phyloP scores from a whole-genome alignment of 2,329 filamentous ascomycete genomes.

The Blastomyces gilchristii region DNA sequence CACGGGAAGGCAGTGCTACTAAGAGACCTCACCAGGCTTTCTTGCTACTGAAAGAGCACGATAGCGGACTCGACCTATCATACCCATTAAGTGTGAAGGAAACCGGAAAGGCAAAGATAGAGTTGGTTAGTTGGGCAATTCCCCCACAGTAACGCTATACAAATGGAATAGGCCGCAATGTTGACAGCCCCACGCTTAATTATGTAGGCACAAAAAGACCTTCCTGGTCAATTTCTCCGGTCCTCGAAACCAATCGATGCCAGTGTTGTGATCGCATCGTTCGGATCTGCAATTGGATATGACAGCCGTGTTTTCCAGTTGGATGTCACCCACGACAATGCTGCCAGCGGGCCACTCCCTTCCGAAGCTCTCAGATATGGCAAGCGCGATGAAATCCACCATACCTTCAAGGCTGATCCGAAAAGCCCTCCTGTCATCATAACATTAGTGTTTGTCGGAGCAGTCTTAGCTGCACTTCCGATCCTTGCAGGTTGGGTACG shows the following conservation, averaged over 20 bases:
- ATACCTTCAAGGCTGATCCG: conserved; percentile 75
- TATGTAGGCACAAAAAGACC: conserved; percentile 69
- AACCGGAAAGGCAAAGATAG: conserved; percentile 72
- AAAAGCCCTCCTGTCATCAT: conserved; percentile 71
- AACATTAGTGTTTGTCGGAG: conserved; percentile 64
- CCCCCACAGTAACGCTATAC: conserved; percentile 1
- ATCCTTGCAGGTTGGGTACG: conserved; percentile 60
- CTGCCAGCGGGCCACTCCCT: conserved; percentile 48
- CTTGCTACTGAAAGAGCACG: conserved; percentile 65
- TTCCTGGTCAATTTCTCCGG: conserved; percentile 70
- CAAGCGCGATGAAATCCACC: conserved; percentile 73
- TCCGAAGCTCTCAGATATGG: conserved; percentile 72
- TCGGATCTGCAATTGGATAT: conserved; percentile 61
- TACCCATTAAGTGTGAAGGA: conserved; percentile 79
- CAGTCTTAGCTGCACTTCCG: conserved; percentile 64
- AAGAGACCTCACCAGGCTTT: conserved; percentile 93
- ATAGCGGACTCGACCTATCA: conserved; percentile 71
- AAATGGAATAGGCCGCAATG: neutral
- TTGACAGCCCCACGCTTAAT: conserved; percentile 6
- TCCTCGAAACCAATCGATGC: conserved; percentile 60
- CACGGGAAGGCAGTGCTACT: conserved; percentile 64
- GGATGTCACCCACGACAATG: conserved; percentile 49
- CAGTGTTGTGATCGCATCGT: conserved; percentile 76
- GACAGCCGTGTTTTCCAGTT: conserved; percentile 64
- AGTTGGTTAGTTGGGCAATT: conserved; percentile 56